A percentile compares a stretch with the other conserved stretches of the same genome.
phyloP scores from a whole-genome alignment of 1,139 yeast genomes.

The Hanseniaspora gamundiae region DNA sequence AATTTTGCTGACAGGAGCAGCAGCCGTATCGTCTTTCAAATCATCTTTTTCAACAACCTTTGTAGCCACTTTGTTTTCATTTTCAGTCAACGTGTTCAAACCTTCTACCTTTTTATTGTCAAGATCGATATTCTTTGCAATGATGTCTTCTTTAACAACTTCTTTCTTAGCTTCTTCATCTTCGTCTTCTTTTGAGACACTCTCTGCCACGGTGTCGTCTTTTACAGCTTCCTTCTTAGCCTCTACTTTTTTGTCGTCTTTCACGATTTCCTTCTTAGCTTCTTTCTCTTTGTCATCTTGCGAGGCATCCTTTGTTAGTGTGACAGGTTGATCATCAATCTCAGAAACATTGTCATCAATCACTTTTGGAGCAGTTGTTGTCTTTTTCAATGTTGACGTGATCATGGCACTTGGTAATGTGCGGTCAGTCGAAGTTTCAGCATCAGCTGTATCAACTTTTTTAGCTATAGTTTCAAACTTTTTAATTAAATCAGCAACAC shows the following conservation, averaged over 20 bases:
- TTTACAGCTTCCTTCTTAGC: constrained; percentile 2
- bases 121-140: background rate
- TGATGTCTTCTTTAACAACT: constrained; percentile 1
- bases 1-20: too few relatives aligned
- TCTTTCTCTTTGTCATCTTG: constrained; percentile 8
- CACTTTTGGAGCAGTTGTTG: constrained; percentile 4
- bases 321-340: constrained; percentile 8
- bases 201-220: background rate
- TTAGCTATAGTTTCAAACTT: constrained; percentile 22
- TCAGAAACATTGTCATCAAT: constrained; percentile 2
- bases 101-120: background rate
- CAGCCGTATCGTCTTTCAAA: too few relatives aligned
- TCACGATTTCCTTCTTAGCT: constrained; percentile 4
- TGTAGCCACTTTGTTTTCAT: too few relatives aligned
- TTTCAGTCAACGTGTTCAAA: too few relatives aligned
- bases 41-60: too few relatives aligned
- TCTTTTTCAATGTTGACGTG: constrained; percentile 8
- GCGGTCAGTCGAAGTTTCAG: constrained; percentile 2
- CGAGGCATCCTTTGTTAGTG: constrained; percentile 9
- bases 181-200: constrained; percentile 1
- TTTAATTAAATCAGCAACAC: constrained; percentile 26
- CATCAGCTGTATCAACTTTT: background rate
- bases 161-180: constrained; percentile 1
- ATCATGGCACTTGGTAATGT: too few relatives aligned
- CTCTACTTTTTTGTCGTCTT: constrained; percentile 7